Evolutionary conservation across 2,329 filamentous ascomycete genomes (phyloP).

Genomic region (Chaetothyriales sp.): DNA sequence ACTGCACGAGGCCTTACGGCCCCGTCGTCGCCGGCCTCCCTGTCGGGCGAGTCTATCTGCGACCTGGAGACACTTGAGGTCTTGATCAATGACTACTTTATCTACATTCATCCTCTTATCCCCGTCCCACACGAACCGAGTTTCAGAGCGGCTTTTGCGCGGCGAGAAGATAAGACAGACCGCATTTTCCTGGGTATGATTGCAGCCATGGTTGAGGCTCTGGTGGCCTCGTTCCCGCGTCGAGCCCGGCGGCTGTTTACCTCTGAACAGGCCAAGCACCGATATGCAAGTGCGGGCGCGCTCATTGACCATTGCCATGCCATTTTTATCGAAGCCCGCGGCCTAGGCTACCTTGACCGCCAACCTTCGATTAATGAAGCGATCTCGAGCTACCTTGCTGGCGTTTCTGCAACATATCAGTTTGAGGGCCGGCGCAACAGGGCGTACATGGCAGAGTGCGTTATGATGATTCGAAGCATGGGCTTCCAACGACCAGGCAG

Average conservation of each 20-base stretch:
- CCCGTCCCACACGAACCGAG: conserved; percentile 33
- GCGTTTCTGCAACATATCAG: conserved; percentile 26
- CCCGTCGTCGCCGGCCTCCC: conserved; percentile 30
- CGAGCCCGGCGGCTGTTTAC: conserved; percentile 27
- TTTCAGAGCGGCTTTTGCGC: conserved; percentile 29
- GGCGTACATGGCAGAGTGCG: conserved; percentile 30
- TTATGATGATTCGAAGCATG: conserved; percentile 28
- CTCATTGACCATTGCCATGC: conserved; percentile 30
- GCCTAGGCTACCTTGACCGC: conserved; percentile 30
- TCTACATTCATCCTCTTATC: conserved; percentile 33
- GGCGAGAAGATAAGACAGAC: conserved; percentile 28
- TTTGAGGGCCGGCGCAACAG: conserved; percentile 26
- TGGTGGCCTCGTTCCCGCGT: conserved; percentile 32
- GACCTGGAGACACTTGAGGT: conserved; percentile 26
- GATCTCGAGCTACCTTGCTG: conserved; percentile 30
- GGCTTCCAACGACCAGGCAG: conserved; percentile 21
- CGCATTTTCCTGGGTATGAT: conserved; percentile 30
- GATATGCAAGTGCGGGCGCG: conserved; percentile 29
- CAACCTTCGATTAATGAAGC: conserved; percentile 30
- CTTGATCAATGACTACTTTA: conserved; percentile 33
- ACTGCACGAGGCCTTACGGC: conserved; percentile 38
- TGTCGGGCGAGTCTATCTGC: conserved; percentile 36
- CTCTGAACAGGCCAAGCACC: conserved; percentile 23
- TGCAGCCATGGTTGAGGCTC: conserved; percentile 30
- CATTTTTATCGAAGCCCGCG: conserved; percentile 29